Evolutionary conservation across 495 filamentous ascomycete species (phyloP), one percentile per base, ranked within the genome.

Genomic region (Xylaria acuta): DNA sequence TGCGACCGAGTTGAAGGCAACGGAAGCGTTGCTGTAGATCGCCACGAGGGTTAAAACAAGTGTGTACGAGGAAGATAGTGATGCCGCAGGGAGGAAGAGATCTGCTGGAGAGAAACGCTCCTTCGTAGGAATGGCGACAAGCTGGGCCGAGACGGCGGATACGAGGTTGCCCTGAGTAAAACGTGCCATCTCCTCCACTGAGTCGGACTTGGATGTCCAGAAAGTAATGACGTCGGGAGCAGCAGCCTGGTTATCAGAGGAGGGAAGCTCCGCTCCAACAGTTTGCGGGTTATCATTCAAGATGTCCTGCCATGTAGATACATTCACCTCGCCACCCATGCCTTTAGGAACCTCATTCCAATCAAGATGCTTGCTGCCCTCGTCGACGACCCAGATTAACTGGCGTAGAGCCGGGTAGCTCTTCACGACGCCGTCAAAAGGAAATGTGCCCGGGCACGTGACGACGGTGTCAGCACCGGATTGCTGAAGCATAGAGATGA

Each of bases 361-460:
- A 82, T 97, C 95, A 87, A 98, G 93, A 77, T 99, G 96, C 72
- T 90, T 88, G 82, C 92, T 98, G 41, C 93, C 93, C 76, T 92
- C 86, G 75, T 98, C 96, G 8, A 96, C 97, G 4, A 98, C 95
- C 93, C 94, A 98, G 70, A 98, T 86, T 18, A 97, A 88, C 67
- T 94, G 89, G 68, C 91, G 90, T 11, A 98, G 84, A 60, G 88
- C 86, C 14, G 88, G 83, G 77, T 92, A 92, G 69, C 83, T 86
- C 74, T 90, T 88, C 18, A 89, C 86, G 22, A 97, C 86, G 40
- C 88, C 82, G 68, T 93, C 89, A 34, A 98, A 88, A 38, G 97
- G 94, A 67, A 98, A 86, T 20, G 93, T 89, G n/a, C 96, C 96
- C 7, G 95, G 95, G 20, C 90, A 90, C 2, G 94, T 94, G 69